phyloP scores from a whole-genome alignment of 805 yeast species.

The Candida ovalis region DNA sequence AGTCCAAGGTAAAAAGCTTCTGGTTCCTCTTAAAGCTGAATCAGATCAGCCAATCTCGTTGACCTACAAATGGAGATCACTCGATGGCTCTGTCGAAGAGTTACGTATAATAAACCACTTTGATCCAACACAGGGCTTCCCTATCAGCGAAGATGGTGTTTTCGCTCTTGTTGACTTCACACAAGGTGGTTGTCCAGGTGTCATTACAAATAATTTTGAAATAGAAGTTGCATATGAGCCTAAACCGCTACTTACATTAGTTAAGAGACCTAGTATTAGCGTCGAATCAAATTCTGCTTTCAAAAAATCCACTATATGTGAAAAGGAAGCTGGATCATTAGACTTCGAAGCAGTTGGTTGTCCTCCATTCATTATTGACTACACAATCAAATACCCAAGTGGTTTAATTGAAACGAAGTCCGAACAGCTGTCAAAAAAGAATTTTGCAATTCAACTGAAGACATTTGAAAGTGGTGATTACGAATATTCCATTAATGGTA shows the following conservation, averaged over 20 bases:
- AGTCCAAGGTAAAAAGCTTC: slow-evolving; percentile 57
- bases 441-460: slow-evolving; percentile 35
- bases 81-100: slow-evolving; percentile 16
- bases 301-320: slow-evolving; percentile 20
- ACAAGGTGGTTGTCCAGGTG: slow-evolving; percentile 46
- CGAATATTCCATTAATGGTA: slow-evolving; percentile 53
- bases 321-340: slow-evolving; percentile 20
- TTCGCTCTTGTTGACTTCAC: slow-evolving; percentile 38
- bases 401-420: slow-evolving; percentile 40
- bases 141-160: slow-evolving; percentile 38
- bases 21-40: slow-evolving; percentile 49
- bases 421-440: slow-evolving; percentile 44
- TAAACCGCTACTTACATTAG: slow-evolving; percentile 25
- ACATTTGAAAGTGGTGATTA: slow-evolving; percentile 54
- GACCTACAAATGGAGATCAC: slow-evolving; percentile 28
- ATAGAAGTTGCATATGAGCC: slow-evolving; percentile 28
- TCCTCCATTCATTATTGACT: slow-evolving; percentile 63
- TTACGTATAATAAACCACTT: slow-evolving; percentile 9
- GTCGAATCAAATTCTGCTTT: slow-evolving; percentile 4
- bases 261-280: slow-evolving; percentile 5
- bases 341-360: slow-evolving; percentile 50
- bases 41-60: slow-evolving; percentile 30
- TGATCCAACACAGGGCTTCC: slow-evolving; percentile 26
- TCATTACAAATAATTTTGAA: slow-evolving; percentile 19
- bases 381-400: slow-evolving; percentile 56